Conservation (phyloP, 2,329 filamentous ascomycete genomes). For the Lecanicillium sp. region DNA sequence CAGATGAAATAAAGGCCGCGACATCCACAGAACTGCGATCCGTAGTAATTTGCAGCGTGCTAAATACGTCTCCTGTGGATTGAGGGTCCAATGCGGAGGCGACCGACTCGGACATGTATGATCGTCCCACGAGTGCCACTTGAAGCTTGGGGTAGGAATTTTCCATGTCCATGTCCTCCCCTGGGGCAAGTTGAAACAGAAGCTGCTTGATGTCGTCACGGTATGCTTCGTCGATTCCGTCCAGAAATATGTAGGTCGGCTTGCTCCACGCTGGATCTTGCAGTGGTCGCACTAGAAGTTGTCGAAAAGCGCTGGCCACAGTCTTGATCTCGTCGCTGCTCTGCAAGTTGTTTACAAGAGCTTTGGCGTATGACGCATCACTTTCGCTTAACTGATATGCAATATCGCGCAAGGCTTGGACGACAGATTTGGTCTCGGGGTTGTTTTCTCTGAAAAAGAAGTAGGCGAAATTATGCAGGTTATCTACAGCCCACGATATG, state of each 20-base stretch:
- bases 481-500: conserved; percentile 30
- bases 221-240: conserved; percentile 39
- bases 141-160: conserved; percentile 20
- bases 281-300: conserved; percentile 31
- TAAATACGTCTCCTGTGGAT: conserved; percentile 22
- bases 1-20: conserved; percentile 30
- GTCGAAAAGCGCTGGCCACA: conserved; percentile 33
- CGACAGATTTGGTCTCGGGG: conserved; percentile 34
- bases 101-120: conserved; percentile 32
- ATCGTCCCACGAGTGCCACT: conserved; percentile 33
- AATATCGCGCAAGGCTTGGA: conserved; percentile 36
- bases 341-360: conserved; percentile 25
- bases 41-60: conserved; percentile 32
- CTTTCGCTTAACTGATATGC: conserved; percentile 39
- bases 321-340: conserved; percentile 34
- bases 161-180: conserved; percentile 13
- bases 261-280: conserved; percentile 21
- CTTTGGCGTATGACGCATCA: conserved; percentile 35
- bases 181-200: conserved; percentile 23
- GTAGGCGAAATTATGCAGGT: conserved; percentile 29
- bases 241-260: conserved; percentile 34
- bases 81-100: conserved; percentile 24
- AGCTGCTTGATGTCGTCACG: conserved; percentile 28
- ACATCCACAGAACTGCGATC: conserved; percentile 36
- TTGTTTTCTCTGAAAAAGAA: conserved; percentile 42